A percentile compares a stretch with the other conserved stretches of the same genome.
Conservation (phyloP, 768 basidiomycete species). For the Lentinula edodes region DNA sequence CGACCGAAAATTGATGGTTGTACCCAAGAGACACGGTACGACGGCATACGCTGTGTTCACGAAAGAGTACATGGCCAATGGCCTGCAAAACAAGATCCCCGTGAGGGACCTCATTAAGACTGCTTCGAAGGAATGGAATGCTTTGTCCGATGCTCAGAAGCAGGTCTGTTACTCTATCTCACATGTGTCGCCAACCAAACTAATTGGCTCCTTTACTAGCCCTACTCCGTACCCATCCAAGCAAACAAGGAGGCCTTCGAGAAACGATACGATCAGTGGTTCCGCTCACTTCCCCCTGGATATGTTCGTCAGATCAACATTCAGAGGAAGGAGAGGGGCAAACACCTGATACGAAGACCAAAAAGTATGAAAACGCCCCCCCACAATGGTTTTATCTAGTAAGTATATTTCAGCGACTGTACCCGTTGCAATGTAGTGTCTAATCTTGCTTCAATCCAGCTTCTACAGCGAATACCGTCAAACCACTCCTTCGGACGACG, state of each 20-base stretch:
- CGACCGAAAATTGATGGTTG: conserved; percentile 10
- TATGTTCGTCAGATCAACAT: conserved; percentile 26
- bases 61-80: conserved; percentile 7
- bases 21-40: conserved; percentile 20
- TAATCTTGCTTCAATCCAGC: conserved; percentile 1
- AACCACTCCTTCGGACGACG: conserved; percentile 10
- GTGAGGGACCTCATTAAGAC: conserved; percentile 11
- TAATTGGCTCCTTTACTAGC: not conserved
- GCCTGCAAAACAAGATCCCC: not conserved
- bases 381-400: conserved; percentile 19
- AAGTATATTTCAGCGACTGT: not conserved
- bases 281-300: conserved; percentile 11
- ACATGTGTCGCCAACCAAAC: not conserved
- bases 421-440: not conserved
- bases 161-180: conserved; percentile 17
- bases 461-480: conserved; percentile 16
- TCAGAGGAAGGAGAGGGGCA: conserved; percentile 21
- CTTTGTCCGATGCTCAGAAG: conserved; percentile 26
- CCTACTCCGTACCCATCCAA: not conserved
- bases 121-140: conserved; percentile 23
- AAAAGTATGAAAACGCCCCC: conserved; percentile 2
- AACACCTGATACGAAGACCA: conserved; percentile 9
- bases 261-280: conserved; percentile 24
- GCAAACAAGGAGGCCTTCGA: conserved; percentile 19
- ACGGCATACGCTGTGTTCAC: conserved; percentile 21